These are phyloP conservation scores for Leptosphaerulina australis DNA, from an alignment of 2,329 filamentous ascomycete genomes.

Conservation along the genomic window DNA sequence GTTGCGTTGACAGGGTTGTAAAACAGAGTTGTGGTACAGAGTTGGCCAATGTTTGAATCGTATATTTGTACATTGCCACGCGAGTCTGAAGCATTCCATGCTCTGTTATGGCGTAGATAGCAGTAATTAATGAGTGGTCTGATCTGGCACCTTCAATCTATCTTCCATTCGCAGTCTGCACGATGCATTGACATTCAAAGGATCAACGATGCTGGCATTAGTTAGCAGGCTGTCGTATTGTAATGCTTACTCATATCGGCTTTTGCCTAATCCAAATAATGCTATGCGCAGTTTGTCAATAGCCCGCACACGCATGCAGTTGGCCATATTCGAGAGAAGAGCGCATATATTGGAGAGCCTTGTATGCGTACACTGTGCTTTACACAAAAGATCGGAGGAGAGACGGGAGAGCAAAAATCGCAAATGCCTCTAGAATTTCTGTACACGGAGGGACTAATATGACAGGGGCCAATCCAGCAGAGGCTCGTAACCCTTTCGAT, in stretches of 20 bases:
- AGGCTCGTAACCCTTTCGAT: conserved; percentile 33
- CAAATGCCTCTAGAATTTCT: conserved; percentile 47
- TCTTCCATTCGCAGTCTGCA: no score
- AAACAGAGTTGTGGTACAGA: no score
- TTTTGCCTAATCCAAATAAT: background rate
- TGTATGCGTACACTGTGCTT: conserved; percentile 29
- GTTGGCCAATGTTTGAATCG: no score
- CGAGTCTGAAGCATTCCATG: no score
- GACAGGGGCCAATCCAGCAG: conserved; percentile 39
- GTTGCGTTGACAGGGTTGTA: no score
- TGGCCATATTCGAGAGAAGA: conserved; percentile 7
- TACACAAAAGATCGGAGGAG: conserved; percentile 26
- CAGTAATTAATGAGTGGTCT: no score
- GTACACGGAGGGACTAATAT: conserved; percentile 49
- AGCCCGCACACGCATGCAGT: background rate
- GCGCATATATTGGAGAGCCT: conserved; percentile 31
- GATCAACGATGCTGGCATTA: background rate
- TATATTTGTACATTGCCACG: no score
- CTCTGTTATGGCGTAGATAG: no score
- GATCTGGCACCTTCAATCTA: no score
- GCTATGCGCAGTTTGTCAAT: conserved; percentile 3
- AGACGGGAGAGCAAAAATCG: conserved; percentile 26
- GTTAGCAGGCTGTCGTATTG: conserved; percentile 14
- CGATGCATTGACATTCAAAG: background rate
- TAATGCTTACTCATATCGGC: conserved; percentile 7